Evolutionary conservation across 805 yeast genomes (phyloP).

Genomic region (Tetrapisispora arboricola): DNA sequence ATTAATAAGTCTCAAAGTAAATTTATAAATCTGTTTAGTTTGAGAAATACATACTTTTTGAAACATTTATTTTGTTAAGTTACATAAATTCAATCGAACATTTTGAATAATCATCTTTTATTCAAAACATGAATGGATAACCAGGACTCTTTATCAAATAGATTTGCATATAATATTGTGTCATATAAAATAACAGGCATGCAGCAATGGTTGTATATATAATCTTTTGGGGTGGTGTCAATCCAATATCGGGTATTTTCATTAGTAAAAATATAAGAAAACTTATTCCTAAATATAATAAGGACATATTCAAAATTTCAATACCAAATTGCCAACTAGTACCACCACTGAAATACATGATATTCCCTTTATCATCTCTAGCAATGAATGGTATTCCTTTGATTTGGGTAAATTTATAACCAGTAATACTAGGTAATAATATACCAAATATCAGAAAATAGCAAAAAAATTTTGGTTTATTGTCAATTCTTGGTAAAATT

Average conservation of each 20-base stretch:
- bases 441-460: constrained; percentile 32
- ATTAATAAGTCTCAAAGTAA: too few relatives aligned
- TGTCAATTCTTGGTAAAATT: constrained; percentile 27
- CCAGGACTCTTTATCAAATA: constrained; percentile 22
- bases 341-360: constrained; percentile 56
- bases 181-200: constrained; percentile 11
- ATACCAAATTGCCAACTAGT: constrained; percentile 59
- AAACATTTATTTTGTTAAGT: not conserved
- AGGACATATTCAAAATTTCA: constrained; percentile 47
- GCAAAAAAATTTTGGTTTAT: constrained; percentile 19
- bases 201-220: constrained; percentile 11
- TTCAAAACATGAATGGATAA: constrained; percentile 17
- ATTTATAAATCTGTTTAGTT: too few relatives aligned
- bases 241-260: constrained; percentile 24
- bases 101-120: not conserved
- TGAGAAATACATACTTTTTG: too few relatives aligned
- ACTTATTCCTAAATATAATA: constrained; percentile 40
- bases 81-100: not conserved
- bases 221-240: constrained; percentile 12
- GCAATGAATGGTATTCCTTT: constrained; percentile 56
- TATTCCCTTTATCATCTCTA: constrained; percentile 37
- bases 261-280: constrained; percentile 33
- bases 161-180: constrained; percentile 19
- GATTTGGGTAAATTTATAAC: constrained; percentile 54
- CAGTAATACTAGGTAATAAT: constrained; percentile 40